phyloP scores from a whole-genome alignment of 2,329 filamentous ascomycete genomes.

The Alternaria arborescens region DNA sequence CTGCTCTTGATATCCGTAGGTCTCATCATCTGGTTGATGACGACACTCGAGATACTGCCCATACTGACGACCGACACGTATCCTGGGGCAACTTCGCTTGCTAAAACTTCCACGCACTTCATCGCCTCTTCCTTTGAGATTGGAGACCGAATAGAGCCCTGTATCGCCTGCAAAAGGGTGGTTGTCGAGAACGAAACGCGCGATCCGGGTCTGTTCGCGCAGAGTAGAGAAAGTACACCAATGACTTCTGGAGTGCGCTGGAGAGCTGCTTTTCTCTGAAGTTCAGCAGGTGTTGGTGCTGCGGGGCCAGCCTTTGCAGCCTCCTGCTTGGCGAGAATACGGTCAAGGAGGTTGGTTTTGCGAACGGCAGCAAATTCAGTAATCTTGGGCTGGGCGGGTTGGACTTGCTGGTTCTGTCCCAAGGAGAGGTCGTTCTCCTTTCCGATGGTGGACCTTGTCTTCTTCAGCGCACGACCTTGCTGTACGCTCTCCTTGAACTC shows the following conservation, averaged over 20 bases:
- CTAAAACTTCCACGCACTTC: constrained; percentile 55
- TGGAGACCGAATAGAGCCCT: constrained; percentile 56
- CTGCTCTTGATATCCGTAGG: constrained; percentile 45
- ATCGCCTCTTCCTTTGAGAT: constrained; percentile 57
- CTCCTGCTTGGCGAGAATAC: constrained; percentile 61
- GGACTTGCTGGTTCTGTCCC: constrained; percentile 17
- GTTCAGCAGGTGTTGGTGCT: constrained; percentile 53
- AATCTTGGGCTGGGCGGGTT: constrained; percentile 46
- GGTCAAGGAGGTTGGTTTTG: constrained; percentile 58
- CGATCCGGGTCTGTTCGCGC: constrained; percentile 43
- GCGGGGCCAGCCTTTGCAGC: constrained; percentile 48
- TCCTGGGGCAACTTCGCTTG: constrained; percentile 54
- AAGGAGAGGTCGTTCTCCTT: constrained; percentile 43
- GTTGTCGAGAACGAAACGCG: constrained; percentile 57
- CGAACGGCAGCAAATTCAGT: constrained; percentile 52
- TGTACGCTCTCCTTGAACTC: constrained; percentile 71
- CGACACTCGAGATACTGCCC: constrained; percentile 54
- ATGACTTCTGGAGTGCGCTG: constrained; percentile 58
- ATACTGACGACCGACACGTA: constrained; percentile 54
- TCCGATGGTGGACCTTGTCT: constrained; percentile 35
- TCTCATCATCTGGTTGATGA: constrained; percentile 51
- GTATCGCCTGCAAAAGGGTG: constrained; percentile 54
- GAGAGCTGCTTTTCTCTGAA: constrained; percentile 57
- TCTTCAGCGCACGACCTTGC: constrained; percentile 44
- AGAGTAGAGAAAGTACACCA: constrained; percentile 54